phyloP scores from a whole-genome alignment of 1,284 basidiomycete genomes.

The Cryptococcus depauperatus region DNA sequence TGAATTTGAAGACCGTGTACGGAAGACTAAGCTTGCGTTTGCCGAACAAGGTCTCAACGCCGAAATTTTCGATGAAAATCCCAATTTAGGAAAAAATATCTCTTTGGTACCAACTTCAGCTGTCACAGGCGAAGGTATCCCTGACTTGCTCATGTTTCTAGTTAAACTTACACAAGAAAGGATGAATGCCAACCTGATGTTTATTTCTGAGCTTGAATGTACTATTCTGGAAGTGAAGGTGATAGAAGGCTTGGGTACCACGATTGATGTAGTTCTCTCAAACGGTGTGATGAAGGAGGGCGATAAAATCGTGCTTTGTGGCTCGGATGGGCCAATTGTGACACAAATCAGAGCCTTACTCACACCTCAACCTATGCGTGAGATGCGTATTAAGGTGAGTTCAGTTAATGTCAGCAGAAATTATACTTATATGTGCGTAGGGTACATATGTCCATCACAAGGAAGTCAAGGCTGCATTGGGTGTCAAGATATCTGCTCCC shows the following conservation, averaged over 20 bases:
- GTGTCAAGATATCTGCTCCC: slow-evolving; percentile 92
- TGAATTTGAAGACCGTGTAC: slow-evolving; percentile 84
- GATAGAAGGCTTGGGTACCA: slow-evolving; percentile 95
- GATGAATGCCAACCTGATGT: slow-evolving; percentile 97
- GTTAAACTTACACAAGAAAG: slow-evolving; percentile 96
- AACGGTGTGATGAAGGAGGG: slow-evolving; percentile 91
- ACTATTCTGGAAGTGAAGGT: slow-evolving; percentile 99
- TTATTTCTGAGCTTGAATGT: slow-evolving; percentile 93
- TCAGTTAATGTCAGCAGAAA: not conserved
- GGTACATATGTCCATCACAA: slow-evolving; percentile 97
- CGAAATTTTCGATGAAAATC: slow-evolving; percentile 95
- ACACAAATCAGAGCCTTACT: slow-evolving; percentile 90
- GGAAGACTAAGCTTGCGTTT: slow-evolving; percentile 83
- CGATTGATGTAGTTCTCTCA: slow-evolving; percentile 93
- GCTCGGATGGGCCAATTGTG: slow-evolving; percentile 94
- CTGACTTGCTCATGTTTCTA: slow-evolving; percentile 99
- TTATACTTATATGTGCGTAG: slow-evolving; percentile 45
- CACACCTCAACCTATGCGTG: slow-evolving; percentile 93
- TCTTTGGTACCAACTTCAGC: slow-evolving; percentile 97
- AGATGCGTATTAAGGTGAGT: slow-evolving; percentile 84
- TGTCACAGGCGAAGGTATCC: slow-evolving; percentile 94
- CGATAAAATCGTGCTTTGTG: slow-evolving; percentile 93
- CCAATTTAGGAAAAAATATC: slow-evolving; percentile 86
- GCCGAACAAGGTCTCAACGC: slow-evolving; percentile 97
- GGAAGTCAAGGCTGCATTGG: slow-evolving; percentile 93